Evolutionary conservation across 495 filamentous ascomycete species (phyloP).

Genomic region (Filosporella fistucella): DNA sequence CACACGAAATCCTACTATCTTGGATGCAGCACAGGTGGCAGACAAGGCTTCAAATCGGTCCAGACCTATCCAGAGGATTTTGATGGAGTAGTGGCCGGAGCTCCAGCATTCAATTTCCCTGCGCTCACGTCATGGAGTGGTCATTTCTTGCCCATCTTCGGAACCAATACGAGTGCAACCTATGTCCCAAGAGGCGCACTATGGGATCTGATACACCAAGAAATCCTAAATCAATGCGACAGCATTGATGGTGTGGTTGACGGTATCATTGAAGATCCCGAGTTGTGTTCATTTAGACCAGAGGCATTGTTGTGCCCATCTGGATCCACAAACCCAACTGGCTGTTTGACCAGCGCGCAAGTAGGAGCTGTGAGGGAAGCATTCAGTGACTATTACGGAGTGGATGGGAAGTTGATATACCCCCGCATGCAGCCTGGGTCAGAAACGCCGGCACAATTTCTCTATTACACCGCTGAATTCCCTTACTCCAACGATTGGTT

Average conservation of each 20-base stretch:
- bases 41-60: slow-evolving; percentile 49
- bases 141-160: slow-evolving; percentile 35
- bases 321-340: slow-evolving; percentile 25
- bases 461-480: slow-evolving; percentile 16
- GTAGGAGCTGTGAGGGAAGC: slow-evolving; percentile 45
- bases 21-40: slow-evolving; percentile 56
- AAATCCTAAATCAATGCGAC: slow-evolving; percentile 64
- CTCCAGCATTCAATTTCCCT: slow-evolving; percentile 44
- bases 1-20: slow-evolving; percentile 48
- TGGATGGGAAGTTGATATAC: slow-evolving; percentile 46
- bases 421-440: slow-evolving; percentile 39
- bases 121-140: slow-evolving; percentile 45
- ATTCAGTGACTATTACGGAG: slow-evolving; percentile 40
- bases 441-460: slow-evolving; percentile 23
- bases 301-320: slow-evolving; percentile 46
- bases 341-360: slow-evolving; percentile 55
- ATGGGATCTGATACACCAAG: slow-evolving; percentile 48
- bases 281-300: slow-evolving; percentile 51
- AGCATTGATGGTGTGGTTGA: slow-evolving; percentile 56
- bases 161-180: slow-evolving; percentile 16
- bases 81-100: slow-evolving; percentile 63
- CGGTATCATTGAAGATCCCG: slow-evolving; percentile 59
- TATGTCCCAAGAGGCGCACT: slow-evolving; percentile 35
- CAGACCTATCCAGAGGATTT: slow-evolving; percentile 52
- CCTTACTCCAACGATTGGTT: slow-evolving; percentile 26